phyloP scores from a whole-genome alignment of 192 early-diverging fungal species.

The Mortierella claussenii region DNA sequence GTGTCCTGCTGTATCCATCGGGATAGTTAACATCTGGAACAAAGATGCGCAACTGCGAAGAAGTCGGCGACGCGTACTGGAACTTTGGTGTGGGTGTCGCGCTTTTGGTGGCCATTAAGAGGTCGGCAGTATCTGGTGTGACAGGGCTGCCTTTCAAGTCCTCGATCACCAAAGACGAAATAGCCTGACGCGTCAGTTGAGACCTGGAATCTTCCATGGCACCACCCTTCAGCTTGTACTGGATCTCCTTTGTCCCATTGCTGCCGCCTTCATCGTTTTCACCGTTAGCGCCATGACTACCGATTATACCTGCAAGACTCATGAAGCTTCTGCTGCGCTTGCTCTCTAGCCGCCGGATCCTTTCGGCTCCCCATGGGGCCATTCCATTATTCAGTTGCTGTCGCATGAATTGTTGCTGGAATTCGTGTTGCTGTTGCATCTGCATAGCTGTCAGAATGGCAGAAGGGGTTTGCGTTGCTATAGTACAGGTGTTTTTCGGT shows the following conservation, averaged over 20 bases:
- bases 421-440: conserved; percentile 6
- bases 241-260: no score
- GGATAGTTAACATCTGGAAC: conserved; percentile 16
- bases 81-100: conserved; percentile 16
- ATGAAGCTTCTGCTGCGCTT: conserved; percentile 20
- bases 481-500: conserved; percentile 20
- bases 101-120: not conserved
- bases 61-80: conserved; percentile 44
- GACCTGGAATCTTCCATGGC: conserved; percentile 20
- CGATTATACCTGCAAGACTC: conserved; percentile 22
- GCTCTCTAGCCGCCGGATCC: conserved; percentile 4
- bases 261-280: not conserved
- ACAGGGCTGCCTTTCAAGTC: conserved; percentile 25
- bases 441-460: conserved; percentile 10
- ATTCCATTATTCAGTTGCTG: not conserved
- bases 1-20: not conserved
- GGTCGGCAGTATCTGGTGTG: conserved; percentile 14
- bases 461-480: conserved; percentile 33
- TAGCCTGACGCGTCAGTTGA: conserved; percentile 16
- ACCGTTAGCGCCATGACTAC: not conserved
- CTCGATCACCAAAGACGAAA: conserved; percentile 22
- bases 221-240: conserved; percentile 29
- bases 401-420: conserved; percentile 9
- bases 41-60: conserved; percentile 41
- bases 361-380: not conserved